Evolutionary conservation across 176 grass and related monocot genomes (phyloP), one percentile per base, ranked within the genome.

Genomic region (Oryza australiensis): DNA sequence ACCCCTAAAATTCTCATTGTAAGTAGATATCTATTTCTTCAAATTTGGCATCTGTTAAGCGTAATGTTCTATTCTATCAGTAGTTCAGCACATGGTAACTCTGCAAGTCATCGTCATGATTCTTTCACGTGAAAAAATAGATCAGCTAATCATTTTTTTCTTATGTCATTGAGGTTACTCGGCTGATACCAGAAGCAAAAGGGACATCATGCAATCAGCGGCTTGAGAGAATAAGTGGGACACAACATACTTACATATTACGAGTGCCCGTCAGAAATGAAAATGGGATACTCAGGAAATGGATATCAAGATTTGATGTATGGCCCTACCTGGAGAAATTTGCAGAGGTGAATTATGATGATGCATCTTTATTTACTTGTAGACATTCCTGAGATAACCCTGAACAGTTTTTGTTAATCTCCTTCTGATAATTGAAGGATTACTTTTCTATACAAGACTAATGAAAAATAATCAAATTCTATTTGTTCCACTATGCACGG

Each of bases 221-320:
- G 42, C 90, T 98, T 64, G 92, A 98, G 85, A 94, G 88, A 83
- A 87, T 98, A 73, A 91, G 78, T 88, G 95, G 95, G 66, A 98
- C 92, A 62, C 76, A 93, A 10, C 74, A 98, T 82, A 89, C 90
- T 55, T 91, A 69, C 69, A 95, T 98, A 72, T 80, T 98, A 71
- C 81, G 92, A 22, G 92, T 98, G 33, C 92, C 95, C 49, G 95
- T 98, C 68, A 88, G 59, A 84, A 98, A 77, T 76, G 79, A 95
- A 81, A 88, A 95, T 43, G 95, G 95, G 43, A 69, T 98, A 88
- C 66, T 93, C 9, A 86, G 57, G 76, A 95, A 98, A 90, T 95
- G 95, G 95, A 91, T 98, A 82, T 98, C 95, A 62, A 90, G 90
- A 83, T 98, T 98, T 82, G 95, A 98, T 86, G 90, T 98, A 13